phyloP scores from a whole-genome alignment of 495 filamentous ascomycete species.

The Tetracladium marchalianum region DNA sequence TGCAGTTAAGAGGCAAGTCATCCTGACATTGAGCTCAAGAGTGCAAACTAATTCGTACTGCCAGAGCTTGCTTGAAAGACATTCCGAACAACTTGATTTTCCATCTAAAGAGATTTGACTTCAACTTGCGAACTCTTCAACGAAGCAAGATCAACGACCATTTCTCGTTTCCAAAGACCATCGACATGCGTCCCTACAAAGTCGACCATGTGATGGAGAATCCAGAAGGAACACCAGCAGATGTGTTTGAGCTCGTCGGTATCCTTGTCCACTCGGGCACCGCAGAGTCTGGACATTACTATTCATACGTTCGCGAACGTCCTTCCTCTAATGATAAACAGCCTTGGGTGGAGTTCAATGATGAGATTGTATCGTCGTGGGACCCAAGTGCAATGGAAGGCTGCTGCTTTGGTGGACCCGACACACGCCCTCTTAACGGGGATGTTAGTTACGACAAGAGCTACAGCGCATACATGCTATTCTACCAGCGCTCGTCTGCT shows the following conservation, averaged over 20 bases:
- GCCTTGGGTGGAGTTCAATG: conserved; percentile 90
- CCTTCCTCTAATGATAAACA: conserved; percentile 39
- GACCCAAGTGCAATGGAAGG: conserved; percentile 62
- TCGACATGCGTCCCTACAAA: conserved; percentile 89
- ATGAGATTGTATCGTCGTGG: conserved; percentile 68
- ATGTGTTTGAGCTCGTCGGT: conserved; percentile 87
- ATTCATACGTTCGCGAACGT: conserved; percentile 83
- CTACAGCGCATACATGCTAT: conserved; percentile 94
- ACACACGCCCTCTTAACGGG: conserved; percentile 38
- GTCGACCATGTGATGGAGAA: conserved; percentile 72
- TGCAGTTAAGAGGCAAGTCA: conserved; percentile 71
- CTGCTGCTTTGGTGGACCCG: conserved; percentile 71
- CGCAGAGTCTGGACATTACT: conserved; percentile 94
- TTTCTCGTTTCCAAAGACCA: conserved; percentile 74
- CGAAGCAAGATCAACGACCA: conserved; percentile 93
- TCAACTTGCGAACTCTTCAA: conserved; percentile 73
- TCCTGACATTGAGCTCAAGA: not conserved
- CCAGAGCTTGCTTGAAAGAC: conserved; percentile 76
- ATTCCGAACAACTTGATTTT: conserved; percentile 93
- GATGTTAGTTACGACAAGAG: conserved; percentile 48
- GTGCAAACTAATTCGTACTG: conserved; percentile 8
- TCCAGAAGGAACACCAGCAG: conserved; percentile 38
- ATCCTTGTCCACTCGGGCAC: conserved; percentile 88
- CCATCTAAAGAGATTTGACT: conserved; percentile 93
- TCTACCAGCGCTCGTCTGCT: conserved; percentile 77